phyloP scores from a whole-genome alignment of 2,329 filamentous ascomycete species.

The Hymenoscyphus fructigenus region DNA sequence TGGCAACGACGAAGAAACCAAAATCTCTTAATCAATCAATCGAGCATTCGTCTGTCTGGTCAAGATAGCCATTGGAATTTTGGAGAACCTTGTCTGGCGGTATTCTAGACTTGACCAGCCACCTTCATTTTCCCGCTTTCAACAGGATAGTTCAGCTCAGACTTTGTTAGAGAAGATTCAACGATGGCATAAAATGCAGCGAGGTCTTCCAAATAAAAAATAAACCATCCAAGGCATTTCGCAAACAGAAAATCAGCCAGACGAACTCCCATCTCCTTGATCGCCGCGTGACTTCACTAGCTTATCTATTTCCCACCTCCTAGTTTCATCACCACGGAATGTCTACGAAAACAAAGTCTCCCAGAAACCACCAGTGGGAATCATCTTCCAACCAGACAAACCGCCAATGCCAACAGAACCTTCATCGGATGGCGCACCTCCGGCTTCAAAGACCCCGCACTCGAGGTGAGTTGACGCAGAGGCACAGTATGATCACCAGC shows the following conservation, averaged over 20 bases:
- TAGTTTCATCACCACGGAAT: neutral
- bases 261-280: no score
- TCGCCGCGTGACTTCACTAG: neutral
- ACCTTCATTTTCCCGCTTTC: neutral
- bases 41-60: neutral
- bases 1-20: neutral
- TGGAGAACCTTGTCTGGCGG: neutral
- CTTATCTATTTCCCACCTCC: neutral
- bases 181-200: no score
- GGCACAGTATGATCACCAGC: neutral
- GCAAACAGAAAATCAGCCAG: no score
- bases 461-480: neutral
- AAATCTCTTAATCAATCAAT: no score
- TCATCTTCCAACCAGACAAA: neutral
- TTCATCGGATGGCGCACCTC: neutral
- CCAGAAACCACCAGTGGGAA: neutral
- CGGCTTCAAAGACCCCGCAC: neutral
- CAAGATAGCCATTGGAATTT: neutral
- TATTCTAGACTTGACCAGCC: neutral
- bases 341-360: neutral
- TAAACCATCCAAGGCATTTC: neutral
- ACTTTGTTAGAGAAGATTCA: no score
- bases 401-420: neutral
- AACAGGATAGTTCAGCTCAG: neutral
- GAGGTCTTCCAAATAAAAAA: neutral